Percentiles rank a stretch among this genome's conserved stretches.
phyloP scores from a whole-genome alignment of 768 basidiomycete species.

The Lepiota venenata region DNA sequence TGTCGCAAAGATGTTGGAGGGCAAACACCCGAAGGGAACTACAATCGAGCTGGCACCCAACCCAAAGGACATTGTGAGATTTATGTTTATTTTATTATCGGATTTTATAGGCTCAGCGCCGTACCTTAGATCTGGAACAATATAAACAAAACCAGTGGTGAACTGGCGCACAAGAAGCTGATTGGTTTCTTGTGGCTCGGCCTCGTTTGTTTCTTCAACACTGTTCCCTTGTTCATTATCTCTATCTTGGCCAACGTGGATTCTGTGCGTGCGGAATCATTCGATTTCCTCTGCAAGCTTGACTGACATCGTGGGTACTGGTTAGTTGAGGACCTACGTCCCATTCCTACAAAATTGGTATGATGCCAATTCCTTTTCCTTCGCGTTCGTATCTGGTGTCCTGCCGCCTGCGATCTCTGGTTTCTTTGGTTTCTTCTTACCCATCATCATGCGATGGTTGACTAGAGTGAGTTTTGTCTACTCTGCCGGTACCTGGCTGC shows the following conservation, averaged over 20 bases:
- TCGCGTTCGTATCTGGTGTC: slow-evolving; percentile 89
- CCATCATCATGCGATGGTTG: slow-evolving; percentile 87
- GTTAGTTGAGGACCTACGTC: slow-evolving; percentile 63
- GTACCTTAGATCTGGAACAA: slow-evolving; percentile 80
- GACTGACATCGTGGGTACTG: slow-evolving; percentile 11
- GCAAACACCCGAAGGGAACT: slow-evolving; percentile 73
- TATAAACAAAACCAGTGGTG: slow-evolving; percentile 67
- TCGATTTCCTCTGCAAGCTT: neutral
- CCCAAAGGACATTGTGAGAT: slow-evolving; percentile 80
- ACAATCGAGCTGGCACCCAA: slow-evolving; percentile 76
- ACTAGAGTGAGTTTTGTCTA: slow-evolving; percentile 46
- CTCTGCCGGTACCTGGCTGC: slow-evolving; percentile 32
- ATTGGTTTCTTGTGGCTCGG: slow-evolving; percentile 79
- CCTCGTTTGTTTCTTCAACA: slow-evolving; percentile 90
- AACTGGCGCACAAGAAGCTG: slow-evolving; percentile 61
- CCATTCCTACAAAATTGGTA: slow-evolving; percentile 76
- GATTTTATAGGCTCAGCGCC: slow-evolving; percentile 2
- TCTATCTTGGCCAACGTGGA: slow-evolving; percentile 91
- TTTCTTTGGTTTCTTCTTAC: slow-evolving; percentile 87
- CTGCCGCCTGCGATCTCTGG: slow-evolving; percentile 88
- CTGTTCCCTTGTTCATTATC: slow-evolving; percentile 85
- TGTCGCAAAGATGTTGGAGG: slow-evolving; percentile 66
- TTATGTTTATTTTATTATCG: slow-evolving; percentile 4
- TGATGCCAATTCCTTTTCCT: slow-evolving; percentile 55
- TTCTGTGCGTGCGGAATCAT: slow-evolving; percentile 44